phyloP scores from a whole-genome alignment of 116 monocot species.

The Phalaenopsis hybrid region DNA sequence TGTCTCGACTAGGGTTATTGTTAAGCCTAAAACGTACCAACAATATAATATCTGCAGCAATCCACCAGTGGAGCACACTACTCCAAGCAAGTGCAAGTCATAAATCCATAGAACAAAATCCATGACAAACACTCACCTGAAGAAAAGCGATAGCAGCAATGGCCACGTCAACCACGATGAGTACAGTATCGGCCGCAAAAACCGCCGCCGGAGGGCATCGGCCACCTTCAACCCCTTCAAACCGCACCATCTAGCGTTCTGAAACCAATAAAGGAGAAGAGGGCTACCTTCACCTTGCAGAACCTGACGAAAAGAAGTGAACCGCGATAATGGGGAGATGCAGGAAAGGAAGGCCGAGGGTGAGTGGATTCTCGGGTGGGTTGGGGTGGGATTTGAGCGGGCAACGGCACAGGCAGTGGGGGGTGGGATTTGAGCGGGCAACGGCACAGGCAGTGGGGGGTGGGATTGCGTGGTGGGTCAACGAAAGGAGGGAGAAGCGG shows the following conservation, averaged over 20 bases:
- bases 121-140: constrained; percentile 3
- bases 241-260: neutral
- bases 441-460: neutral
- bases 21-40: neutral
- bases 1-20: neutral
- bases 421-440: neutral
- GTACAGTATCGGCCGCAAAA: neutral
- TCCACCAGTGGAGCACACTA: neutral
- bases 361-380: neutral
- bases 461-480: neutral
- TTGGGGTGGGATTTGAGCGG: neutral
- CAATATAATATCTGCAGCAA: neutral
- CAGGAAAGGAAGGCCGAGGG: neutral
- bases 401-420: neutral
- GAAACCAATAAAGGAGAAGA: neutral
- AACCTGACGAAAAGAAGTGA: neutral
- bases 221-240: neutral
- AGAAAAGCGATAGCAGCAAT: constrained; percentile 23
- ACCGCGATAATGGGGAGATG: neutral
- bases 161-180: constrained; percentile 8
- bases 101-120: neutral
- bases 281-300: neutral
- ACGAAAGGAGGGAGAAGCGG: neutral
- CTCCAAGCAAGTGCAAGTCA: neutral
- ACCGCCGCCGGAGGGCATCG: constrained; percentile 6